Evolutionary conservation across 495 filamentous ascomycete species (phyloP).

Genomic region (Lasiosphaeria hispida): DNA sequence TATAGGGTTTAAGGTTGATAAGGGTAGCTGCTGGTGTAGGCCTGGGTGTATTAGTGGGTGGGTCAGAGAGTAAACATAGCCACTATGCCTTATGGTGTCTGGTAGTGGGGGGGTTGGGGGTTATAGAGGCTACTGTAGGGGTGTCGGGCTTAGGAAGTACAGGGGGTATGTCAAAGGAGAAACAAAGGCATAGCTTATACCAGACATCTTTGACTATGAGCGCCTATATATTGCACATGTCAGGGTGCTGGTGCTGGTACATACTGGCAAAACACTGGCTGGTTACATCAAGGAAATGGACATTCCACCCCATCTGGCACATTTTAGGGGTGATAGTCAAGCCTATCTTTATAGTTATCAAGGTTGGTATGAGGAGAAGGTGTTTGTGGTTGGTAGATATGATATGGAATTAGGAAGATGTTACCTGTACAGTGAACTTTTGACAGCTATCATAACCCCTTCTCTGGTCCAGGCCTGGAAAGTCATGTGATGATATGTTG

Average conservation of each 20-base stretch:
- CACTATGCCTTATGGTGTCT: background rate
- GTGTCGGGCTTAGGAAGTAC: background rate
- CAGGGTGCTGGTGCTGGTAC: background rate
- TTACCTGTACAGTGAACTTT: too few relatives aligned
- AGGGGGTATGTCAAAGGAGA: background rate
- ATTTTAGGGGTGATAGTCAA: background rate
- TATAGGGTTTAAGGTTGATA: background rate
- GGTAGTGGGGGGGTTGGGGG: background rate
- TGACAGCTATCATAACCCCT: too few relatives aligned
- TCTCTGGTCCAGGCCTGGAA: too few relatives aligned
- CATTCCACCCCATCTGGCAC: background rate
- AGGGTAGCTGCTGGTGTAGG: background rate
- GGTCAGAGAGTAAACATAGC: background rate
- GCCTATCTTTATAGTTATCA: background rate
- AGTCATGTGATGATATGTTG: too few relatives aligned
- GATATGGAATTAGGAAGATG: too few relatives aligned
- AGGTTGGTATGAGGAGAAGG: background rate
- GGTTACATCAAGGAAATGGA: background rate
- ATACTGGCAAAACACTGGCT: background rate
- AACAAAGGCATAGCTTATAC: background rate
- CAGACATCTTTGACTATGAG: background rate
- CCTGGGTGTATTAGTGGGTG: background rate
- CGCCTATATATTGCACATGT: background rate
- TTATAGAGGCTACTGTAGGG: background rate
- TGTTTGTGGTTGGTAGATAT: background rate